A percentile compares a stretch with the other conserved stretches of the same genome.
These are phyloP conservation scores for Pestalotiopsis sp. DNA, from an alignment of 2,329 filamentous ascomycete species.

Conservation along the genomic window DNA sequence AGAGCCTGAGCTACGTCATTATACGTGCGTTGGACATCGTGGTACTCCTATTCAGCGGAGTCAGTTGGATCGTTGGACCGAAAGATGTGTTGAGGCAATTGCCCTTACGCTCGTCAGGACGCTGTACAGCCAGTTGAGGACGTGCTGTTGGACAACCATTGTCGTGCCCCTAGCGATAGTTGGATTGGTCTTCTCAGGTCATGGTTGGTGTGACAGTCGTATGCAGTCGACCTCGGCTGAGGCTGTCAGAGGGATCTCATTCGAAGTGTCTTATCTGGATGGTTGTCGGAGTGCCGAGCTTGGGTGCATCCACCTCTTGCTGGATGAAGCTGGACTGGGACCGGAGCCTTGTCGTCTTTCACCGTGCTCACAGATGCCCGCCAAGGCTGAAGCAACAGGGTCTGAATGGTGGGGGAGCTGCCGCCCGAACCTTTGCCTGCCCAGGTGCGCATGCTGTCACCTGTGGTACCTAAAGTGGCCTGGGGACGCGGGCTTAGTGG, in stretches of 20 bases:
- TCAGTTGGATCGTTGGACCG: slow-evolving; percentile 8
- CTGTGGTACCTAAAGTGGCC: background rate
- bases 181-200: background rate
- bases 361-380: background rate
- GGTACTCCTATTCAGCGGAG: slow-evolving; percentile 73
- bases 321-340: slow-evolving; percentile 2
- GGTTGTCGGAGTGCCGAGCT: background rate
- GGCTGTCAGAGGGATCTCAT: background rate
- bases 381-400: slow-evolving; percentile 16
- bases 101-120: slow-evolving; percentile 73
- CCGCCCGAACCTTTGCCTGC: background rate
- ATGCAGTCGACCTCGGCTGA: background rate
- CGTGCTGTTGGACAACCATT: slow-evolving; percentile 82
- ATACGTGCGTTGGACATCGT: slow-evolving; percentile 90
- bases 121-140: slow-evolving; percentile 94
- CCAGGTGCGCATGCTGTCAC: background rate
- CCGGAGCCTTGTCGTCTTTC: slow-evolving; percentile 13
- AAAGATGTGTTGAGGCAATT: background rate
- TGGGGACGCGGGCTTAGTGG: background rate
- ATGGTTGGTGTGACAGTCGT: background rate
- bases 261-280: background rate
- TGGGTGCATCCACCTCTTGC: background rate
- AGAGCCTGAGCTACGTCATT: slow-evolving; percentile 86
- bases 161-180: slow-evolving; percentile 24
- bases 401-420: background rate